Base-by-base conservation (phyloP, 306 rosid genomes). In the Prunus armeniaca region DNA sequence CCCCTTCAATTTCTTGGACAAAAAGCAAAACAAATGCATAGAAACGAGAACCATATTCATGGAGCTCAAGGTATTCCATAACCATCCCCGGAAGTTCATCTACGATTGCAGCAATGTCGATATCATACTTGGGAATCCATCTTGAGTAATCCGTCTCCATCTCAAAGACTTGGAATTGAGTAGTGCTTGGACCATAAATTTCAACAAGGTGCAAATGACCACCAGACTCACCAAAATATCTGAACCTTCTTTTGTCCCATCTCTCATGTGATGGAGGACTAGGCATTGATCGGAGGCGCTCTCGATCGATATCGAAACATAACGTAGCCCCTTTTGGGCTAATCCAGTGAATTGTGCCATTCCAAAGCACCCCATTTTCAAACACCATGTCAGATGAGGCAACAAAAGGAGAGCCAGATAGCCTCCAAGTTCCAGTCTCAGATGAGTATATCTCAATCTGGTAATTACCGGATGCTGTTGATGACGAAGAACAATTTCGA, bases 141-240 rank as follows among this genome's bases (percentile, higher is more conserved):
- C 73, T 34, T 12, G 83, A 78, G 60, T 81, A 75, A 47, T 85
- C 73, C 9, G 8, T 60, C 55, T 46, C 58, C 83, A 81, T 66
- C 65, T 81, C 82, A 28, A 69, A 75, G 14, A 84, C 82, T 20
- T 80, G 57, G 65, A 78, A 81, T n/a, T 60, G 73, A 64, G 80
- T 34, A n/a, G 60, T 41, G 46, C n/a, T 27, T 18, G 73, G 43
- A 25, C 55, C 75, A 61, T 63, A 57, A 18, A 80, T 27, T 73
- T 77, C 84, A 24, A 81, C 78, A 2, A 81, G 65, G 50, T 85
- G 78, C 58, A 85, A 56, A 75, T 79, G 81, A 19, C 76, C 85
- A 41, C 79, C 34, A 0, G 85, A 84, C 24, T 65, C 83, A 4
- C 79, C 76, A 17, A 81, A 81, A 20, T 78, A 78, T 20, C 60